phyloP scores from a whole-genome alignment of 192 early-diverging fungal species.

The Backusella circina region DNA sequence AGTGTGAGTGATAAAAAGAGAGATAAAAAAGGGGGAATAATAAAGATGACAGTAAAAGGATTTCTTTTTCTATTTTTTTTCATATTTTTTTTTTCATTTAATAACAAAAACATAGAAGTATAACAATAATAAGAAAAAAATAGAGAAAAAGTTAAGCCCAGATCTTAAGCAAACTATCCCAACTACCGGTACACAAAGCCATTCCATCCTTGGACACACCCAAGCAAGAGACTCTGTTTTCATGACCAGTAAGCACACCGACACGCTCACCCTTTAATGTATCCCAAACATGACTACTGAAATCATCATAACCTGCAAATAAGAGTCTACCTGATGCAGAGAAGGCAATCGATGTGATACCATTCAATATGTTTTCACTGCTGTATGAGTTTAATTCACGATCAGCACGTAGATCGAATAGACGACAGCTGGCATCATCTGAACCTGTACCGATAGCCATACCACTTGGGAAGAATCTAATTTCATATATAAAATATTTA shows the following conservation, averaged over 20 bases:
- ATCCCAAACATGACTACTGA: conserved; percentile 99
- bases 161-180: conserved; percentile 96
- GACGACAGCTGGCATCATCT: conserved; percentile 95
- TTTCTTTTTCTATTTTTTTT: neutral
- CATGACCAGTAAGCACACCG: conserved; percentile 89
- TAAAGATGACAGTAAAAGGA: neutral
- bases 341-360: conserved; percentile 96
- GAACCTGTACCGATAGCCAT: conserved; percentile 98
- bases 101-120: neutral
- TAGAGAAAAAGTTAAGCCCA: conserved; percentile 12
- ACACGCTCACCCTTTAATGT: conserved; percentile 93
- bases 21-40: neutral
- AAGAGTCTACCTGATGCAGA: conserved; percentile 92
- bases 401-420: conserved; percentile 97
- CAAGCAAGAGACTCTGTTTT: conserved; percentile 95
- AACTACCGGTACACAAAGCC: conserved; percentile 96
- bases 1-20: neutral
- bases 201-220: conserved; percentile 96
- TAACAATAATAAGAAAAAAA: neutral
- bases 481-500: neutral
- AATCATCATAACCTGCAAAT: conserved; percentile 98
- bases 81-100: neutral
- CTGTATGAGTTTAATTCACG: conserved; percentile 95
- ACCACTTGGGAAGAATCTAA: conserved; percentile 93
- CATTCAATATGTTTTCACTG: conserved; percentile 96